These are phyloP conservation scores for Collybia sordida DNA, from an alignment of 768 basidiomycete genomes.

Conservation along the genomic window DNA sequence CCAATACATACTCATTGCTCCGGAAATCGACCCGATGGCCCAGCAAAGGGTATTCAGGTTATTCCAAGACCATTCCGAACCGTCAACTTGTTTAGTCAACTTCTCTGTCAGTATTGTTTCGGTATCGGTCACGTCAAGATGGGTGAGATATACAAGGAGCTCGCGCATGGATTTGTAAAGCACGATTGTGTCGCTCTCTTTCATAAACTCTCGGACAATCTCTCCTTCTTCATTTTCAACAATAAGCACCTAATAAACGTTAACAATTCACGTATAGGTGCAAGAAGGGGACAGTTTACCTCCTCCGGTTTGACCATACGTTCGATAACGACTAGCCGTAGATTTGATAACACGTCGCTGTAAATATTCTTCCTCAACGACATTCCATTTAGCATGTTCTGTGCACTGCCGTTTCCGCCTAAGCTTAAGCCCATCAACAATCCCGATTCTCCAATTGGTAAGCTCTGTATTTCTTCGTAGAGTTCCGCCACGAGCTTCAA, in stretches of 20 bases:
- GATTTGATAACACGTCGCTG: conserved; percentile 89
- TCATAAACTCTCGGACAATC: conserved; percentile 99
- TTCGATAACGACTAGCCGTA: conserved; percentile 95
- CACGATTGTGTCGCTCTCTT: conserved; percentile 97
- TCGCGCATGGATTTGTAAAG: conserved; percentile 99
- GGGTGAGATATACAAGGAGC: conserved; percentile 94
- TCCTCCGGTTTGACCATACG: conserved; percentile 99
- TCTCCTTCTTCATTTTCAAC: conserved; percentile 99
- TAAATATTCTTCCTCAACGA: conserved; percentile 92
- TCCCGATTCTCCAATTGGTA: conserved; percentile 86
- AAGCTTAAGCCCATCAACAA: conserved; percentile 88
- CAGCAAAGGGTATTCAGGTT: conserved; percentile 99
- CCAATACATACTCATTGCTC: conserved; percentile 86
- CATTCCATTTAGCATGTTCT: conserved; percentile 73
- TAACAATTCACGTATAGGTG: not conserved
- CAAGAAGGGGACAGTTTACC: conserved; percentile 42
- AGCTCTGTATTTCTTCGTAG: conserved; percentile 93
- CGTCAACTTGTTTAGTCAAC: conserved; percentile 94
- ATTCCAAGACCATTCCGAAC: conserved; percentile 99
- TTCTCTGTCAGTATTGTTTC: conserved; percentile 98
- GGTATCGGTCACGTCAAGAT: conserved; percentile 93
- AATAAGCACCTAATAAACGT: conserved; percentile 74
- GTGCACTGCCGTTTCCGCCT: conserved; percentile 61
- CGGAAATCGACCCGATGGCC: conserved; percentile 99
- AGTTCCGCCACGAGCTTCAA: conserved; percentile 92